phyloP scores from a whole-genome alignment of 257 asterid genomes.

The Fraxinus cuspidata region DNA sequence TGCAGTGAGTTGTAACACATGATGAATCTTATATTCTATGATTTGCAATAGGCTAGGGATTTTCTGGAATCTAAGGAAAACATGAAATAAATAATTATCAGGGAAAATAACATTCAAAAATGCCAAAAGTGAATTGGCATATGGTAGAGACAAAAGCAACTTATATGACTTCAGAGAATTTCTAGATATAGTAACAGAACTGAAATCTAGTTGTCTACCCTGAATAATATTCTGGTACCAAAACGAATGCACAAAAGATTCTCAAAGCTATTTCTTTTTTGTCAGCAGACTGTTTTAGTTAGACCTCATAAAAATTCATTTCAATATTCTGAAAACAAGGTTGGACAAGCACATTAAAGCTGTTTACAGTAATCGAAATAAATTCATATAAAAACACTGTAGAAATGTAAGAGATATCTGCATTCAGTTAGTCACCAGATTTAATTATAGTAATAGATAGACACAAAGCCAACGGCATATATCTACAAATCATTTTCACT shows the following conservation, averaged over 20 bases:
- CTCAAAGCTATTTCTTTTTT: slow-evolving; percentile 14
- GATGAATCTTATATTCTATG: not conserved
- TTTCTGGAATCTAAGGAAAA: not conserved
- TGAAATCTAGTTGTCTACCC: slow-evolving; percentile 3
- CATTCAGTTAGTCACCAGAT: slow-evolving; percentile 6
- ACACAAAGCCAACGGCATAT: not conserved
- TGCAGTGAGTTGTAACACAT: not conserved
- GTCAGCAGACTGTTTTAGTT: slow-evolving; percentile 4
- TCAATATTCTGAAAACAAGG: not conserved
- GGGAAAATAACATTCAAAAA: not conserved
- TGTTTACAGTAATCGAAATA: not conserved
- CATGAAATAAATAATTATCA: not conserved
- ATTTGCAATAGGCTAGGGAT: not conserved
- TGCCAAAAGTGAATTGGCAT: not conserved
- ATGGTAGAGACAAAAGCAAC: not conserved
- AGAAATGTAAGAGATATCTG: not conserved
- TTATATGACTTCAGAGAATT: not conserved
- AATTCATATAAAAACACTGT: not conserved
- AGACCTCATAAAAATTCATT: slow-evolving; percentile 2
- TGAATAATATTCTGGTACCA: slow-evolving; percentile 3
- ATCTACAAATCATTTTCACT: not conserved
- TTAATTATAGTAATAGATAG: not conserved
- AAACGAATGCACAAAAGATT: not conserved
- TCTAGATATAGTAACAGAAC: not conserved
- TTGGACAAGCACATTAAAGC: not conserved